Percentiles rank a stretch among this genome's conserved stretches.
phyloP scores from a whole-genome alignment of 352 stramenopile genomes.

The Phytophthora cajani region DNA sequence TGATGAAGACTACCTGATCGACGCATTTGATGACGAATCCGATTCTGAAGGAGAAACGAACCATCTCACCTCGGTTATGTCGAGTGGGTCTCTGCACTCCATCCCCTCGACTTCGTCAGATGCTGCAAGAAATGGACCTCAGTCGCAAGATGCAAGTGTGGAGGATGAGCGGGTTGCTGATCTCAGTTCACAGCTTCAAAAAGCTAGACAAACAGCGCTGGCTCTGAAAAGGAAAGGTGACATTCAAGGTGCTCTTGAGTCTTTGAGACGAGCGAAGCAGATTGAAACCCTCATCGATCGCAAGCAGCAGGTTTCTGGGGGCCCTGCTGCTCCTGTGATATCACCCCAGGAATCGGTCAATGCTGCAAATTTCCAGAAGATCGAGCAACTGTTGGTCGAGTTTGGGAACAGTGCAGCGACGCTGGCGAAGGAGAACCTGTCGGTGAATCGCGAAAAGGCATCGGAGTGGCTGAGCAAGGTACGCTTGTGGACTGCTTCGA shows the following conservation, averaged over 20 bases:
- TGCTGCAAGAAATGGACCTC: neutral
- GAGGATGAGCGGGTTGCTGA: conserved; percentile 31
- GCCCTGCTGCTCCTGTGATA: neutral
- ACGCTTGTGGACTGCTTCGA: neutral
- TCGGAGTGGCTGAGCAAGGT: conserved; percentile 70
- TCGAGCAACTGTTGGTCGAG: conserved; percentile 71
- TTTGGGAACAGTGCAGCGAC: conserved; percentile 66
- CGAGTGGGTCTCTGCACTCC: conserved; percentile 17
- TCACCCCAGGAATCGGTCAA: conserved; percentile 23
- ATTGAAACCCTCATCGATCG: conserved; percentile 67
- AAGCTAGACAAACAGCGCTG: conserved; percentile 52
- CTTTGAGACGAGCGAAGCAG: conserved; percentile 75
- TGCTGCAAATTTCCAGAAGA: conserved; percentile 52
- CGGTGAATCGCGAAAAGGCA: conserved; percentile 53
- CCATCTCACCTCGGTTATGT: conserved; percentile 27
- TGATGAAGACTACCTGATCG: conserved; percentile 69
- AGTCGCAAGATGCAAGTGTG: neutral
- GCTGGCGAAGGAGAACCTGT: conserved; percentile 59
- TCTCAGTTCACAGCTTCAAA: conserved; percentile 51
- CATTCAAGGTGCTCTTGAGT: conserved; percentile 62
- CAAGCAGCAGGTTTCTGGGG: conserved; percentile 38
- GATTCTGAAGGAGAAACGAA: conserved; percentile 39
- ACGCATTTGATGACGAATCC: conserved; percentile 71
- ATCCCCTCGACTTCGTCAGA: conserved; percentile 4
- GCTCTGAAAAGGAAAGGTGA: conserved; percentile 64